Evolutionary conservation across 1,139 yeast species (phyloP).

Genomic region (Saccharomyces hybrid): DNA sequence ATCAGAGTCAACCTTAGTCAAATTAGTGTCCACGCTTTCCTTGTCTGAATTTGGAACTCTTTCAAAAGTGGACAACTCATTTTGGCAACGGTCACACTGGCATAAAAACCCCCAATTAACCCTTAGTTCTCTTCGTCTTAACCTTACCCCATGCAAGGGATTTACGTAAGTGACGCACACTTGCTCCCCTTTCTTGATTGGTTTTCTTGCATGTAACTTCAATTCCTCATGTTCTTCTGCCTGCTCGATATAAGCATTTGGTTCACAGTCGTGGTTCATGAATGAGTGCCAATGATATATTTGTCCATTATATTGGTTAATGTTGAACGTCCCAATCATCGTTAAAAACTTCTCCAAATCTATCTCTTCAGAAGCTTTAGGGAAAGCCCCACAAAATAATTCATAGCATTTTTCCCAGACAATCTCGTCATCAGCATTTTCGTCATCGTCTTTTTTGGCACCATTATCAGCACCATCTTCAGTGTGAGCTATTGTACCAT

Average conservation of each 20-base stretch:
- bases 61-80: conserved; percentile 34
- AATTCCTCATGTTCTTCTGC: conserved; percentile 44
- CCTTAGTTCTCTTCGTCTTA: conserved; percentile 59
- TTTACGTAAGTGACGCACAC: conserved; percentile 64
- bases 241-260: conserved; percentile 54
- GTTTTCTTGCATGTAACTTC: conserved; percentile 51
- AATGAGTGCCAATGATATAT: conserved; percentile 59
- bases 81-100: conserved; percentile 55
- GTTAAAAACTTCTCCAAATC: conserved; percentile 49
- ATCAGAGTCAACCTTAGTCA: not conserved
- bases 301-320: conserved; percentile 63
- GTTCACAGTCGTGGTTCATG: conserved; percentile 70
- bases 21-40: conserved; percentile 1
- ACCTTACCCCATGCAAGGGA: conserved; percentile 53
- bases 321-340: conserved; percentile 64
- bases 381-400: conserved; percentile 46
- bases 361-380: conserved; percentile 31
- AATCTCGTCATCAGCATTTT: conserved; percentile 35
- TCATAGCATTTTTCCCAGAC: conserved; percentile 55
- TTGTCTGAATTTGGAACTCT: conserved; percentile 7
- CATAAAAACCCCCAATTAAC: conserved; percentile 86
- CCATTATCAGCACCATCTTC: conserved; percentile 20
- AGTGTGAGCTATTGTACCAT: conserved; percentile 34
- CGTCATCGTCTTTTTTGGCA: conserved; percentile 38
- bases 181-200: conserved; percentile 59